Conservation (phyloP, 345 rosid species). For the Dipteronia dyeriana region DNA sequence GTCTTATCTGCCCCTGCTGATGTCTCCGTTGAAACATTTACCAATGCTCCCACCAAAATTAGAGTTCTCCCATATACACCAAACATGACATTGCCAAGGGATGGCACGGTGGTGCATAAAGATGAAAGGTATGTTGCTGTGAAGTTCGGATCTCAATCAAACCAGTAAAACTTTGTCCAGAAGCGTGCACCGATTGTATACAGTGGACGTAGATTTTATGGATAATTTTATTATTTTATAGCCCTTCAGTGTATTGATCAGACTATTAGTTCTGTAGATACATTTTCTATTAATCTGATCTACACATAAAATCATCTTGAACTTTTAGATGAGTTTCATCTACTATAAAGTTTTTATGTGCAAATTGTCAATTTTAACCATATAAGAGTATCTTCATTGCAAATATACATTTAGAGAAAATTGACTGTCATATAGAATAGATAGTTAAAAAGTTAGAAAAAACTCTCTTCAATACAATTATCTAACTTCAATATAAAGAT, state of each 20-base stretch:
- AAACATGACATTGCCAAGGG: slow-evolving; percentile 29
- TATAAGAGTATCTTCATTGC: no score
- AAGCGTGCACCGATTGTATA: background rate
- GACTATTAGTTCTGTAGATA: background rate
- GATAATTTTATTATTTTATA: background rate
- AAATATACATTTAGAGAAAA: no score
- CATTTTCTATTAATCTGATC: background rate
- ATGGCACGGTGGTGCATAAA: slow-evolving; percentile 20
- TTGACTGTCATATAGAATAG: no score
- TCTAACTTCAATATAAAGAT: no score
- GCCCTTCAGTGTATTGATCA: background rate
- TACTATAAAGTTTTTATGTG: background rate
- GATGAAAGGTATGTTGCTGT: slow-evolving; percentile 35
- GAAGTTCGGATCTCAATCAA: slow-evolving; percentile 11
- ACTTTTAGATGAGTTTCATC: background rate
- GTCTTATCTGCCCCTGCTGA: background rate
- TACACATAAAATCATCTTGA: background rate
- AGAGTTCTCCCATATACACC: slow-evolving; percentile 23
- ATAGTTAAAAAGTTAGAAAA: no score
- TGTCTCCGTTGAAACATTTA: background rate
- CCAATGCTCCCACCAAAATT: background rate
- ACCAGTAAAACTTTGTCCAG: background rate
- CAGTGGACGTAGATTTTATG: background rate
- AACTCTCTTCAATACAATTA: no score
- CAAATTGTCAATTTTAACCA: no score